Percentiles rank a stretch among this genome's conserved stretches.
phyloP scores from a whole-genome alignment of 176 grass and related monocot genomes.

The Bonia amplexicaulis region DNA sequence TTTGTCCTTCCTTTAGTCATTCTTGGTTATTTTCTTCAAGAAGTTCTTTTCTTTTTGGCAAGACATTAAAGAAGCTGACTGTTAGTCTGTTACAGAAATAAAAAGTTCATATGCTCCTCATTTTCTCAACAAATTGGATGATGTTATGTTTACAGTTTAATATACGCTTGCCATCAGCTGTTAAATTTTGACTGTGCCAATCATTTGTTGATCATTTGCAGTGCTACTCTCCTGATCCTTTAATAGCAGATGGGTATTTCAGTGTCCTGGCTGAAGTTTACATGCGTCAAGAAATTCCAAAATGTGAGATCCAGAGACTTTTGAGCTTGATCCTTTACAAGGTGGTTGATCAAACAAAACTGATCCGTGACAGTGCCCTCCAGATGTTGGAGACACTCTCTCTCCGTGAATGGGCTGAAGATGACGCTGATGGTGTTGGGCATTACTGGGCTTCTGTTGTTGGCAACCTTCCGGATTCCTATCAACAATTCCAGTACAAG shows the following conservation, averaged over 20 bases:
- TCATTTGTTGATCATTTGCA: conserved; percentile 35
- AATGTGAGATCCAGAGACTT: conserved; percentile 89
- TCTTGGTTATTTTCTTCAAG: conserved; percentile 1
- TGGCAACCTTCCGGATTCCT: conserved; percentile 96
- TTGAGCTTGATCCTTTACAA: conserved; percentile 98
- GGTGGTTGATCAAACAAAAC: conserved; percentile 92
- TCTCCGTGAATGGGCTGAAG: conserved; percentile 91
- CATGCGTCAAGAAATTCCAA: conserved; percentile 91
- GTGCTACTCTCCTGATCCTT: conserved; percentile 83
- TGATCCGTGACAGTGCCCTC: conserved; percentile 87
- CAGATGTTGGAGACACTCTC: conserved; percentile 98
- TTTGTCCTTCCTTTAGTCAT: background rate
- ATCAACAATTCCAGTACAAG: conserved; percentile 98
- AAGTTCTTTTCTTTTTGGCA: background rate
- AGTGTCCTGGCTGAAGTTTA: conserved; percentile 97
- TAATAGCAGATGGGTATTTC: conserved; percentile 95
- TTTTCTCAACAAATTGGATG: background rate
- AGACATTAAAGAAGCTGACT: background rate
- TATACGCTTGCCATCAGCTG: background rate
- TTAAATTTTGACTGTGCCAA: conserved; percentile 8
- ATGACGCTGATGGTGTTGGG: conserved; percentile 74
- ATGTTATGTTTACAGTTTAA: background rate
- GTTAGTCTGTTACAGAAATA: background rate
- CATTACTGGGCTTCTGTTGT: conserved; percentile 95
- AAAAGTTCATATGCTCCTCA: background rate